phyloP scores from a whole-genome alignment of 768 basidiomycete species.

The Austroboletus eburneus region DNA sequence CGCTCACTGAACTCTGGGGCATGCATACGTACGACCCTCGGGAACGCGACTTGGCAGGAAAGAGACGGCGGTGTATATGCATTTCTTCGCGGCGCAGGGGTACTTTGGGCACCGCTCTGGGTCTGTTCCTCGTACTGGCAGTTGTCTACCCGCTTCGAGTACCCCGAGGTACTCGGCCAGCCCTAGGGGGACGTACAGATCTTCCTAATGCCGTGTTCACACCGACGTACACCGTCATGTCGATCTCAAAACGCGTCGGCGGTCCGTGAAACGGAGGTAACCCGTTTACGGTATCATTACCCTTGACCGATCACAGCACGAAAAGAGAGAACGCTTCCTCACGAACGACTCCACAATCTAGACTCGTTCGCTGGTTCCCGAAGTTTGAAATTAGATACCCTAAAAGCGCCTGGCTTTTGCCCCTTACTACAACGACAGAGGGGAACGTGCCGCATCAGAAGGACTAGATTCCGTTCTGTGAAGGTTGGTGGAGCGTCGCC shows the following conservation, averaged over 20 bases:
- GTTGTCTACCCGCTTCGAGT: too few relatives aligned
- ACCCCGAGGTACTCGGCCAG: constrained; percentile 2
- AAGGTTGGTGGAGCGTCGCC: constrained; percentile 5
- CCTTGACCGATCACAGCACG: constrained; percentile 14
- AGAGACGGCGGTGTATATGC: background rate
- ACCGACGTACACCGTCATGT: constrained; percentile 11
- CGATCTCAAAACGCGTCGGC: constrained; percentile 12
- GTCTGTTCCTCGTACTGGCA: background rate
- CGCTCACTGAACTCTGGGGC: background rate
- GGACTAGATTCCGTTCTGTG: constrained; percentile 16
- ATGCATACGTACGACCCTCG: background rate
- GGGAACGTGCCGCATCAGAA: constrained; percentile 20
- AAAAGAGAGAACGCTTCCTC: constrained; percentile 5
- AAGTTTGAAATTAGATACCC: constrained; percentile 23
- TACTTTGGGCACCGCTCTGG: background rate
- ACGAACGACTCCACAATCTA: constrained; percentile 11
- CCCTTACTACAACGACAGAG: constrained; percentile 26
- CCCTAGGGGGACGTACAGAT: constrained; percentile 1
- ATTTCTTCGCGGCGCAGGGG: constrained; percentile 6
- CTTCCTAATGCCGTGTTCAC: constrained; percentile 6
- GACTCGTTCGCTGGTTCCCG: constrained; percentile 17
- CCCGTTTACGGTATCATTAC: constrained; percentile 11
- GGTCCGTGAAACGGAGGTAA: constrained; percentile 15
- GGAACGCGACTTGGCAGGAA: constrained; percentile 2
- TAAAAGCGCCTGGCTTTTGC: constrained; percentile 14